phyloP scores from a whole-genome alignment of 2,329 filamentous ascomycete species.

The Penicillium nordicum region DNA sequence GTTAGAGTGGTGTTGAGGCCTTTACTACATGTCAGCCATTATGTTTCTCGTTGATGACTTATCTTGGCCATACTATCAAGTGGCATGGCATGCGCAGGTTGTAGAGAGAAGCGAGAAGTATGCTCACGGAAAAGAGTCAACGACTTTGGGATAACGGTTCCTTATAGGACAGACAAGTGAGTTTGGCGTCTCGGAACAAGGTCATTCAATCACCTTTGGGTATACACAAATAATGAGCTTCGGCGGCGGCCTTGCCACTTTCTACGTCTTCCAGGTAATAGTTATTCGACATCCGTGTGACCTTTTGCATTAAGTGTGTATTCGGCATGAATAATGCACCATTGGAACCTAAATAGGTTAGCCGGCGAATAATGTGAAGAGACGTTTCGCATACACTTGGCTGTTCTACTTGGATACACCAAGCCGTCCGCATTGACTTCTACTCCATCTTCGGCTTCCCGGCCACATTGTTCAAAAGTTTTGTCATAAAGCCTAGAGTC shows the following conservation, averaged over 20 bases:
- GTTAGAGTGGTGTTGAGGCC: not conserved
- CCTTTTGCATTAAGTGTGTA: not conserved
- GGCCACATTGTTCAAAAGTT: too few relatives aligned
- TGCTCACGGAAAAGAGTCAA: not conserved
- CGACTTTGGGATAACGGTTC: not conserved
- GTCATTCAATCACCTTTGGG: not conserved
- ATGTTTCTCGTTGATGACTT: not conserved
- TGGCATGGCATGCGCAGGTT: not conserved
- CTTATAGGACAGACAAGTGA: not conserved
- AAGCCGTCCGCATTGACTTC: not conserved
- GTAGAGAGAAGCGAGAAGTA: not conserved
- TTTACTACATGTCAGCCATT: not conserved
- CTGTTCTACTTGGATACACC: not conserved
- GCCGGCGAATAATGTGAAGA: not conserved
- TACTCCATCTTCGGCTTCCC: not conserved
- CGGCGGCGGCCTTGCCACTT: not conserved
- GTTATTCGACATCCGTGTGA: not conserved
- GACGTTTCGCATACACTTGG: not conserved
- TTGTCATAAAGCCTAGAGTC: not conserved
- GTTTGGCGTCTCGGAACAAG: not conserved
- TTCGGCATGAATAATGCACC: not conserved
- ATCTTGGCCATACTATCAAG: not conserved
- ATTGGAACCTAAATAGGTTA: not conserved
- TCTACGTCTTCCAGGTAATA: not conserved
- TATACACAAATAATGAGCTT: not conserved